phyloP scores from a whole-genome alignment of 768 basidiomycete species.

The Rickenella mellea region DNA sequence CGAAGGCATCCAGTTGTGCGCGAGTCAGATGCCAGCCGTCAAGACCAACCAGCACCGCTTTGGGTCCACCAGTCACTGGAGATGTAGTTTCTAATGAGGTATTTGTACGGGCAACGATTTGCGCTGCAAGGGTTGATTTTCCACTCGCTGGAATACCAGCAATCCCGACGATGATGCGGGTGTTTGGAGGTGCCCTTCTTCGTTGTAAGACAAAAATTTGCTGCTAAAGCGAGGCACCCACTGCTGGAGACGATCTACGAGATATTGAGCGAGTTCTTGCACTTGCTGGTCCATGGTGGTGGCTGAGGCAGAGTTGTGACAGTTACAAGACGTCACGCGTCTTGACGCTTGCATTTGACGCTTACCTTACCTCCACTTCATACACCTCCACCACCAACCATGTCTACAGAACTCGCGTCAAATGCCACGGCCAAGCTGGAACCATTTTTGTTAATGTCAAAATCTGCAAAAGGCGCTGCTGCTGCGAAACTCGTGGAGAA shows the following conservation, averaged over 20 bases:
- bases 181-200: constrained; percentile 15
- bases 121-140: constrained; percentile 67
- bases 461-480: constrained; percentile 85
- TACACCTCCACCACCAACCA: not conserved
- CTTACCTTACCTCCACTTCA: not conserved
- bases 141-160: constrained; percentile 80
- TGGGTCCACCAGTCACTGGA: constrained; percentile 3
- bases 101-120: constrained; percentile 48
- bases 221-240: constrained; percentile 15
- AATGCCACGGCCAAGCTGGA: constrained; percentile 68
- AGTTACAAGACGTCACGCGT: not conserved
- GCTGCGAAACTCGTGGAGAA: constrained; percentile 85
- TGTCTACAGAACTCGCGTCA: constrained; percentile 50
- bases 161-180: constrained; percentile 61
- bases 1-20: constrained; percentile 64
- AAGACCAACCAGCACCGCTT: constrained; percentile 54
- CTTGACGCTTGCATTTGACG: not conserved
- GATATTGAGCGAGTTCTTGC: constrained; percentile 25
- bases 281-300: constrained; percentile 31
- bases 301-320: not conserved
- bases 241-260: constrained; percentile 23
- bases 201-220: constrained; percentile 1
- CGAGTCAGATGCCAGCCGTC: constrained; percentile 93
- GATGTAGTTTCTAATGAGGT: constrained; percentile 18
- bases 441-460: constrained; percentile 86